Base-by-base conservation (phyloP, 805 yeast species). In the Teunomyces lycoperdinae region DNA sequence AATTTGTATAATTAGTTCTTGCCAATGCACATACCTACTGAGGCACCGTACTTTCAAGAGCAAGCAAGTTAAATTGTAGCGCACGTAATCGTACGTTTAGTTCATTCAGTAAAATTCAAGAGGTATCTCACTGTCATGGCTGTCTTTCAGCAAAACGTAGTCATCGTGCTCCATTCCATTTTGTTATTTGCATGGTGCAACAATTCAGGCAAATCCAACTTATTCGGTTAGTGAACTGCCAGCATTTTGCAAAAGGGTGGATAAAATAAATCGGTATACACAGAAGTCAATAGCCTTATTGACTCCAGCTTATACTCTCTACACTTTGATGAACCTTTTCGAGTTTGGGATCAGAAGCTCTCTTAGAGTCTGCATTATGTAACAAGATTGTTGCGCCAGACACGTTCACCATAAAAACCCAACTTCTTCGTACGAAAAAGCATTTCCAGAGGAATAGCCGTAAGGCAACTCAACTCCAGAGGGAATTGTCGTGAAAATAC, bases 381-480 rank as follows among this genome's bases (percentile, higher is more conserved):
- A 73, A 73, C 77, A 73, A 73, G 77, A 63, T 53, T 60, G 72
- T 64, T 73, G 77, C 76, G 78, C 78, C 78, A 69, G 63, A 73
- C 76, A 61, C 76, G 65, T 41, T 72, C 77, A 69, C 77, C 78
- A 72, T 29, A 45, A 58, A 64, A 63, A 68, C 76, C 77, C 76
- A 58, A 53, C 56, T 53, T 51, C 53, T 53, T 61, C 70, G 69
- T 66, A 59, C 57, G 72, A 61, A 52, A 46, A 48, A 52, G 57
- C 51, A 56, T 56, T 55, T 60, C 62, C 61, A 49, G 61, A 63
- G 76, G 74, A 71, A 63, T 67, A 68, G 46, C 52, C 56, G 42
- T 38, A 45, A 55, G 50, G 58, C 53, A 54, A 69, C 74, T 70
- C 77, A 68, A 72, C 76, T 51, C 60, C 58, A 46, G 53, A 64